Base-by-base conservation (phyloP, 2,329 filamentous ascomycete genomes). In the Alternaria consortialis region DNA sequence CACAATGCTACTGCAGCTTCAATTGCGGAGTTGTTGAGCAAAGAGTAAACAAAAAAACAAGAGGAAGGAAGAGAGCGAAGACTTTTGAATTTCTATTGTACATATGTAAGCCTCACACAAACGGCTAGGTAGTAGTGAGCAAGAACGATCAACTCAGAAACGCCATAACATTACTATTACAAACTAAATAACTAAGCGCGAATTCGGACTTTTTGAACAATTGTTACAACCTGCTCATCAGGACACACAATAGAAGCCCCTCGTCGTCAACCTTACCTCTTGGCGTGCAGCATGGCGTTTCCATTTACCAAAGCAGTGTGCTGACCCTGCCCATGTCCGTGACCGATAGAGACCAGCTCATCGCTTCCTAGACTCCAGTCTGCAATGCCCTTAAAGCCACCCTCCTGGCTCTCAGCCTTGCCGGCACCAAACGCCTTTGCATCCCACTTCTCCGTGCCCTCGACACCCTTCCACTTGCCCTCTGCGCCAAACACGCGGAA, bases 1-100 rank as follows among this genome's bases (percentile, higher is more conserved):
- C 87, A 90, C 64, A 85, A 88, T 53, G 84, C 84, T 6, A 83
- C 88, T 7, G 88, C 87, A 0, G 76, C 84, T 58, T 71, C 68
- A 8, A 68, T 77, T 42, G 72, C 62, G 2, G 54, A 73, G 56
- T 63, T 70, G 23, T 46, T 77, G 44, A 50, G 46, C 46, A 52
- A 53, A n/a, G 43, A 63, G 31, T 60, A 57, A 32, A 20, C 20
- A 2, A 29, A 3, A 3, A 34, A 0, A 13, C 12, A 53, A 23
- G 40, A 12, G 25, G 5, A 36, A n/a, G 5, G 8, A 25, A 4
- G 20, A 48, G 5, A 9, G 31, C 5, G 20, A n/a, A 25, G 6
- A 12, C 20, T n/a, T 3, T 17, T 12, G 12, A 5, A 23, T 2
- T 25, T 12, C 20, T 8, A n/a, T 7, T 27, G 8, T 36, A 36